These are phyloP conservation scores for Byssochlamys sp. DNA, from an alignment of 2,329 filamentous ascomycete genomes.

Conservation along the genomic window DNA sequence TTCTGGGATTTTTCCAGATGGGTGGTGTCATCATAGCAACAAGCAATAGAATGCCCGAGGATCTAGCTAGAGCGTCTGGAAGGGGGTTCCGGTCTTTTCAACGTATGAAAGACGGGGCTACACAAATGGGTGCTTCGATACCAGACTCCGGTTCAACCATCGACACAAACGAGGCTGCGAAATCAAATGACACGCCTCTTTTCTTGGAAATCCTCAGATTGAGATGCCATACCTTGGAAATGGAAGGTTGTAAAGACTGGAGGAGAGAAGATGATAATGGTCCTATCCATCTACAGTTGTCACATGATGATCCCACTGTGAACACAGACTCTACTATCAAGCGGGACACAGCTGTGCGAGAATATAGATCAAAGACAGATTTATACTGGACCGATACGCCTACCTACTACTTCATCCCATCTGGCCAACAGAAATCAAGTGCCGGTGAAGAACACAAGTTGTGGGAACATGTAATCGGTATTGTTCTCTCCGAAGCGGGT, in stretches of 20 bases:
- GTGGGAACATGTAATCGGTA: background rate
- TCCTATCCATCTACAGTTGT: conserved; percentile 4
- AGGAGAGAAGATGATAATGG: conserved; percentile 33
- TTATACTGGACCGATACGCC: background rate
- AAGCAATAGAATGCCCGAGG: conserved; percentile 75
- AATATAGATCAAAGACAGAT: background rate
- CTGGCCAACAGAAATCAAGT: background rate
- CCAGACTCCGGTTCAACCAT: background rate
- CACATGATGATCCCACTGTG: background rate
- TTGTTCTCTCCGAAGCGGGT: background rate
- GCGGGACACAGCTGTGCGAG: background rate
- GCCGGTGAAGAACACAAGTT: background rate
- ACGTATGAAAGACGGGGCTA: conserved; percentile 31
- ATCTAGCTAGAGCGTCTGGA: conserved; percentile 64
- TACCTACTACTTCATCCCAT: background rate
- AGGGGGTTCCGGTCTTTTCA: conserved; percentile 52
- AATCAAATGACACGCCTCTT: conserved; percentile 61
- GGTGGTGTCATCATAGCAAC: conserved; percentile 72
- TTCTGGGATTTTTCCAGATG: conserved; percentile 71
- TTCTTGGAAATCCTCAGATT: conserved; percentile 69
- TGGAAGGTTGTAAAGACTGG: conserved; percentile 67
- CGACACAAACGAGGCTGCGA: conserved; percentile 39
- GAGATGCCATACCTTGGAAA: conserved; percentile 74
- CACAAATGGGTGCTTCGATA: background rate
- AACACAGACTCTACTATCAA: background rate